Base-by-base conservation (phyloP, 106 monocot species). In the Hemerocallis citrina region DNA sequence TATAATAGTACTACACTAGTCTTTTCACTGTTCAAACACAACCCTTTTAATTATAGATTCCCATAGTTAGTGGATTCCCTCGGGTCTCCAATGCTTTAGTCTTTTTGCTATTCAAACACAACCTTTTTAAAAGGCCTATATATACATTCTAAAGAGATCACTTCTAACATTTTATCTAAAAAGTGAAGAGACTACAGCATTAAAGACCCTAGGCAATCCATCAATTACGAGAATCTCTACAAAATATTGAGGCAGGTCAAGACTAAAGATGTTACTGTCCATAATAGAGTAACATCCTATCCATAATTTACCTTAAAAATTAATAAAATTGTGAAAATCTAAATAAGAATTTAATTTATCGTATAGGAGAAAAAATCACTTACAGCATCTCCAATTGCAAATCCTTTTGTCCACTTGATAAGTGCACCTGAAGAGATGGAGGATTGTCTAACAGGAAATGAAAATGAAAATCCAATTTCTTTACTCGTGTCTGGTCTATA, bases 331-430 rank as follows among this genome's bases (percentile, higher is more conserved):
- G 43, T 44, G 5, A 44, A 0, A 44, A 17, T 14, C 12, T 44
- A 44, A 44, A 17, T 12, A 14, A 38, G 11, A 38, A 38, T 11
- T 38, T n/a, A n/a, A n/a, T n/a, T n/a, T n/a, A n/a, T n/a, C n/a
- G n/a, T n/a, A n/a, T n/a, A n/a, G n/a, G 22, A 41, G 6, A 59
- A 34, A 66, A 24, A 21, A 14, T n/a, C 61, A 66, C 86, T 77
- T 66, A 95, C 95, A 64, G 79, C 51, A 66, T 86, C 83, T 69
- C 83, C 68, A 34, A 89, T 74, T 16, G 80, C 34, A 68, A 86
- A 89, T n/a, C 78, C 89, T 76, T 93, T 93, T 24, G 84, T 88
- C 88, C 88, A 93, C 54, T 79, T 85, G 37, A 93, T 77, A n/a
- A 93, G 79, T 51, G 54, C 35, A 19, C 93, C 93, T 21, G 93